A percentile compares a stretch with the other conserved stretches of the same genome.
Evolutionary conservation across 441 rosid species (phyloP).

Genomic region (Bruguiera hainesii): DNA sequence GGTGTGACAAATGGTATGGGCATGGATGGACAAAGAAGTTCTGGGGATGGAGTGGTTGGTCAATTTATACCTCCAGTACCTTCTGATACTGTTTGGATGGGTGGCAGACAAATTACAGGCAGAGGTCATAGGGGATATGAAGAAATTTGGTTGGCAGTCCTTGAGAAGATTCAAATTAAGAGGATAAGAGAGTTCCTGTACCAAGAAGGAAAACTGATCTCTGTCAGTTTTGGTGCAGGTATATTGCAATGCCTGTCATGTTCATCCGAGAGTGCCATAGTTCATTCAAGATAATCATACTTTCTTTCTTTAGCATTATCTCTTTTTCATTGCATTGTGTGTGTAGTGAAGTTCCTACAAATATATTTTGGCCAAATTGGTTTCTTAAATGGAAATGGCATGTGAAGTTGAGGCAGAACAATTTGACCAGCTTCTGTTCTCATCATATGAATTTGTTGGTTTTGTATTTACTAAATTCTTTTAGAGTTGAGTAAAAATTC

Average conservation of each 20-base stretch:
- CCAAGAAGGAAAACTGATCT: conserved; percentile 79
- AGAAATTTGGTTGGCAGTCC: conserved; percentile 87
- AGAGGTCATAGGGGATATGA: conserved; percentile 44
- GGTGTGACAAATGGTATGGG: conserved; percentile 24
- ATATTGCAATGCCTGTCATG: conserved; percentile 20
- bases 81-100: conserved; percentile 31
- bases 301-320: not conserved
- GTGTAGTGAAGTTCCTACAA: not conserved
- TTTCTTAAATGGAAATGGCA: not conserved
- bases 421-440: not conserved
- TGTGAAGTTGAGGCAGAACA: not conserved
- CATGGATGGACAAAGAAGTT: conserved; percentile 40
- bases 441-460: not conserved
- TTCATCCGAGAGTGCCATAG: conserved; percentile 15
- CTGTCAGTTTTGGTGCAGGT: conserved; percentile 93
- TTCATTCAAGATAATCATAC: conserved; percentile 10
- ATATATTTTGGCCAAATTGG: not conserved
- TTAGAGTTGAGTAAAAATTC: too few relatives aligned
- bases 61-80: conserved; percentile 32
- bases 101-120: conserved; percentile 37
- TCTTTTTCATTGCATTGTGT: not conserved
- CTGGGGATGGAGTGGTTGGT: conserved; percentile 39
- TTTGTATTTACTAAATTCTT: not conserved
- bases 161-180: conserved; percentile 54
- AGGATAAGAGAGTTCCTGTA: conserved; percentile 66